Conservation (phyloP, 352 stramenopile species). For the Achlya hypogyna region DNA sequence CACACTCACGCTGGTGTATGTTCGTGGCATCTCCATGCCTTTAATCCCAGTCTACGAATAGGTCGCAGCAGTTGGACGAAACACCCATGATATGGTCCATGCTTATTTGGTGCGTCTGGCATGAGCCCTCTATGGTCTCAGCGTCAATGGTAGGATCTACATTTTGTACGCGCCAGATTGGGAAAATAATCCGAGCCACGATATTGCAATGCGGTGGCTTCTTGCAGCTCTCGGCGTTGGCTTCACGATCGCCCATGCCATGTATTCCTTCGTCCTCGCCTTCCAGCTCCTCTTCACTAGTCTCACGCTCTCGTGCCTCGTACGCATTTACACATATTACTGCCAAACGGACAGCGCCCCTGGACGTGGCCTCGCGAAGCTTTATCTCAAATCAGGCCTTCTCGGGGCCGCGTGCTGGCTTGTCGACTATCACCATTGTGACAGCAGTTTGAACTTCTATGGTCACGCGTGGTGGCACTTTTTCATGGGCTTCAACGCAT, state of each 20-base stretch:
- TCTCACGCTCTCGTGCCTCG: slow-evolving; percentile 39
- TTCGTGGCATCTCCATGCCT: not conserved
- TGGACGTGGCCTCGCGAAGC: slow-evolving; percentile 44
- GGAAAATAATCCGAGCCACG: slow-evolving; percentile 50
- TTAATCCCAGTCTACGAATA: slow-evolving; percentile 16
- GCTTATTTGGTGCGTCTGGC: slow-evolving; percentile 38
- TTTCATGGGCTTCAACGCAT: slow-evolving; percentile 69
- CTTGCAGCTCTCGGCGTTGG: slow-evolving; percentile 45
- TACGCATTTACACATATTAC: slow-evolving; percentile 55
- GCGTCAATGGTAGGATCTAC: slow-evolving; percentile 44
- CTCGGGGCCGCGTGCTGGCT: slow-evolving; percentile 64
- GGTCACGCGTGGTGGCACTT: slow-evolving; percentile 81
- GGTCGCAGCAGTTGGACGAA: slow-evolving; percentile 73
- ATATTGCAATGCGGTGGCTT: slow-evolving; percentile 33
- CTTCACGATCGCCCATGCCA: slow-evolving; percentile 60
- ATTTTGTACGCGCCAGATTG: slow-evolving; percentile 47
- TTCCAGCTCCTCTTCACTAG: slow-evolving; percentile 72
- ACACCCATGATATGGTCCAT: slow-evolving; percentile 82
- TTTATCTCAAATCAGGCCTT: slow-evolving; percentile 50
- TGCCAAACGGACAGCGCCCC: slow-evolving; percentile 40
- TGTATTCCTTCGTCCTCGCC: slow-evolving; percentile 66
- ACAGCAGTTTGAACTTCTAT: slow-evolving; percentile 54
- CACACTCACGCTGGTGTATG: slow-evolving; percentile 66
- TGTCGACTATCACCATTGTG: slow-evolving; percentile 75
- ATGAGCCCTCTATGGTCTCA: not conserved